These are phyloP conservation scores for Zopfia rhizophila DNA, from an alignment of 2,329 filamentous ascomycete species.

Conservation along the genomic window DNA sequence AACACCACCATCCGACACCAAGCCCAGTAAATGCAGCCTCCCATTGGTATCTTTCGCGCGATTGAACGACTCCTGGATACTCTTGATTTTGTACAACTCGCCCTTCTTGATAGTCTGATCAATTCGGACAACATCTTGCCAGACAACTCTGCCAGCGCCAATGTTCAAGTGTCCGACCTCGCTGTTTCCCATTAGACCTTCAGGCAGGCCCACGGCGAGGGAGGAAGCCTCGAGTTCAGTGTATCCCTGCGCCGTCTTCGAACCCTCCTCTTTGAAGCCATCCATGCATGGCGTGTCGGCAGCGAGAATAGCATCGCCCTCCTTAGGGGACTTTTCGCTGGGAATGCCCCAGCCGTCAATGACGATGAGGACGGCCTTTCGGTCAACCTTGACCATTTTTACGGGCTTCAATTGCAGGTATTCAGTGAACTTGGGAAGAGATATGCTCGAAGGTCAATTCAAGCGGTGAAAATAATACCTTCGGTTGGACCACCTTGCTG, in stretches of 20 bases:
- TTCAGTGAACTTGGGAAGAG: conserved; percentile 3
- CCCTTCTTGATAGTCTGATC: conserved; percentile 90
- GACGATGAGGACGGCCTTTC: conserved; percentile 83
- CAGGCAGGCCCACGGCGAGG: conserved; percentile 91
- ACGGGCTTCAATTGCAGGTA: conserved; percentile 30
- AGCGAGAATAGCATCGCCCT: conserved; percentile 95
- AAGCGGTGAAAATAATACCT: too few species aligned
- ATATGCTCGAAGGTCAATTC: conserved; percentile 11
- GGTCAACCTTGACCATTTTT: conserved; percentile 73
- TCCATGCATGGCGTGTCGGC: conserved; percentile 97
- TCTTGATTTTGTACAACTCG: conserved; percentile 78
- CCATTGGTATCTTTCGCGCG: conserved; percentile 88
- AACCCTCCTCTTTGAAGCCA: conserved; percentile 73
- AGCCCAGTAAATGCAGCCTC: conserved; percentile 88
- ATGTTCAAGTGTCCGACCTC: conserved; percentile 99
- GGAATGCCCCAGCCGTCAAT: conserved; percentile 99
- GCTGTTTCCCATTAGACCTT: conserved; percentile 98
- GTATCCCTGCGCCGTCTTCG: conserved; percentile 82
- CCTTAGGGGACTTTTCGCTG: conserved; percentile 78
- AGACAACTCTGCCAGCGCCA: conserved; percentile 94
- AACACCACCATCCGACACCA: conserved; percentile 95
- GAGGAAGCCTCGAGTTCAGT: conserved; percentile 96
- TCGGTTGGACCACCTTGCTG: too few species aligned
- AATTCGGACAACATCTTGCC: conserved; percentile 95
- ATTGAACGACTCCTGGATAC: conserved; percentile 81